Evolutionary conservation across 805 yeast genomes (phyloP).

Genomic region (Blastobotrys attinorum): DNA sequence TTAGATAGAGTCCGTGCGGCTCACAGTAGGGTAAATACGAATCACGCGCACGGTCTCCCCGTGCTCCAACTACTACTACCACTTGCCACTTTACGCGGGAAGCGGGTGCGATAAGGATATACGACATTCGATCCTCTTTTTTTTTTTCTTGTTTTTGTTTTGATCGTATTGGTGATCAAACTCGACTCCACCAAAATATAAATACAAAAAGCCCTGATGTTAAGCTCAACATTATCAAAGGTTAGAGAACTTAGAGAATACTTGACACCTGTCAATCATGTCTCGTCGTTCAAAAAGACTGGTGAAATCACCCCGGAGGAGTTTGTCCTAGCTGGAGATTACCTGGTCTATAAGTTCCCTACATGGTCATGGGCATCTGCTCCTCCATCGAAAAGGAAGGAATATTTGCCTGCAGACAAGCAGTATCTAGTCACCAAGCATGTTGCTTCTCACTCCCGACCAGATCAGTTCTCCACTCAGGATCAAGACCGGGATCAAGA

Average conservation of each 20-base stretch:
- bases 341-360: constrained; percentile 82
- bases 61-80: too few relatives aligned
- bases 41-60: too few relatives aligned
- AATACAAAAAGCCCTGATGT: constrained; percentile 1
- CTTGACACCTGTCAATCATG: constrained; percentile 80
- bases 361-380: constrained; percentile 91
- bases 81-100: too few relatives aligned
- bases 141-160: too few relatives aligned
- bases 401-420: constrained; percentile 77
- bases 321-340: constrained; percentile 91
- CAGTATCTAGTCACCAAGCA: constrained; percentile 83
- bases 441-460: constrained; percentile 76
- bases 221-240: background rate
- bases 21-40: too few relatives aligned
- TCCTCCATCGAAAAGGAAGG: constrained; percentile 45
- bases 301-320: constrained; percentile 97
- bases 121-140: too few relatives aligned
- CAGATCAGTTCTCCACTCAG: too few relatives aligned
- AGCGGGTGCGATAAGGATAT: too few relatives aligned
- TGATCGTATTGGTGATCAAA: too few relatives aligned
- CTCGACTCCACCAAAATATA: too few relatives aligned
- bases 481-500: constrained; percentile 38
- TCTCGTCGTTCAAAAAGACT: constrained; percentile 74
- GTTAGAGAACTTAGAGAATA: constrained; percentile 55
- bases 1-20: too few relatives aligned